Evolutionary conservation across 805 yeast genomes (phyloP).

Genomic region (Ogataea angusta): DNA sequence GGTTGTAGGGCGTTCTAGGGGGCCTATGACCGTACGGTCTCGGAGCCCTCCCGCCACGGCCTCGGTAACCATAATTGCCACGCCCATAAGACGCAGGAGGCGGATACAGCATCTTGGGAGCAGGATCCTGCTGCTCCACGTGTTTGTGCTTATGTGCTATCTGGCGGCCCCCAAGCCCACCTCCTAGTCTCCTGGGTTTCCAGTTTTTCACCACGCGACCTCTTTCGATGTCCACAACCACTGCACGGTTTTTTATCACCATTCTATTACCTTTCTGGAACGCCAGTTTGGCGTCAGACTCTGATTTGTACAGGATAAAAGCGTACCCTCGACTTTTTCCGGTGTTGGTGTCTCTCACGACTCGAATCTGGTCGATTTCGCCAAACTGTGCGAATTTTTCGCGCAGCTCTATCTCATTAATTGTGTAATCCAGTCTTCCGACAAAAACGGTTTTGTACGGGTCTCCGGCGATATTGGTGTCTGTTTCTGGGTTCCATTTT

Average conservation of each 20-base stretch:
- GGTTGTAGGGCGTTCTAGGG: conserved; percentile 3
- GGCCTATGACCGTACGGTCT: conserved; percentile 6
- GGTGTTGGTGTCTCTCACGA: conserved; percentile 49
- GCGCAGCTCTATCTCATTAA: conserved; percentile 67
- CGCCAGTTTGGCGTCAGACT: conserved; percentile 59
- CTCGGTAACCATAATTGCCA: conserved; percentile 6
- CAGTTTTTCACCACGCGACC: conserved; percentile 64
- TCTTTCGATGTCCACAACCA: conserved; percentile 70
- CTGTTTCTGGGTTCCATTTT: conserved; percentile 55
- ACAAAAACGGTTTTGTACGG: conserved; percentile 79
- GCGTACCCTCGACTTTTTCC: conserved; percentile 76
- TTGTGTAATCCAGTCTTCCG: conserved; percentile 62
- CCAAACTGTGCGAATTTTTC: conserved; percentile 65
- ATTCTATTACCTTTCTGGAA: conserved; percentile 54
- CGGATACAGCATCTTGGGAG: conserved; percentile 16
- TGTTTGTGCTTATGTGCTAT: conserved; percentile 9
- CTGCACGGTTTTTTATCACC: conserved; percentile 48
- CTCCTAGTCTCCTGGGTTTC: conserved; percentile 78
- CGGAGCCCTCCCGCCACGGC: conserved; percentile 13
- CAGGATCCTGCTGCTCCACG: conserved; percentile 1
- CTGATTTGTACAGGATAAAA: conserved; percentile 66
- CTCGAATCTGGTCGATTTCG: conserved; percentile 56
- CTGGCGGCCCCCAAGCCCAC: conserved; percentile 79
- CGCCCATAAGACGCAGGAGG: conserved; percentile 18
- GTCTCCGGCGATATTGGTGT: conserved; percentile 60